Percentiles rank a stretch among this genome's conserved stretches.
phyloP scores from a whole-genome alignment of 305 asterid species.

The Fraxinus velutina region DNA sequence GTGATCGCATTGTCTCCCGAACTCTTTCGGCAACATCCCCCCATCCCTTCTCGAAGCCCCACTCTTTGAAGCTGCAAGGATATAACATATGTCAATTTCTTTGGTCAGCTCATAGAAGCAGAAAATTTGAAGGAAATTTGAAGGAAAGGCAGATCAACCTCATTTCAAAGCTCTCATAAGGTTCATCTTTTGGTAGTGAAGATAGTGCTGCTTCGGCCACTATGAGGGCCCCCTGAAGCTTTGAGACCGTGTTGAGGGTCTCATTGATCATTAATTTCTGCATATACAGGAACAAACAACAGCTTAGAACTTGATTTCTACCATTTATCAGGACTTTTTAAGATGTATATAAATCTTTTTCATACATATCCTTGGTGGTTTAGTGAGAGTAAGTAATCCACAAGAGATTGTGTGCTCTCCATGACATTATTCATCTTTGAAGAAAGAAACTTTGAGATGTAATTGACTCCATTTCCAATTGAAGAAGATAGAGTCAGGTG shows the following conservation, averaged over 20 bases:
- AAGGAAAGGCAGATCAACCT: constrained; percentile 39
- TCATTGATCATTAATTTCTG: constrained; percentile 86
- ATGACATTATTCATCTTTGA: constrained; percentile 48
- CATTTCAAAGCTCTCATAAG: constrained; percentile 67
- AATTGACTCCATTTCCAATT: constrained; percentile 68
- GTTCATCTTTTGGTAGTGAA: constrained; percentile 55
- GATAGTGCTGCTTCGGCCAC: constrained; percentile 69
- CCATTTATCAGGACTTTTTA: not conserved
- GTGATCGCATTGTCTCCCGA: constrained; percentile 62
- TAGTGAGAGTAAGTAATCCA: constrained; percentile 67
- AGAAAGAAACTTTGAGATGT: constrained; percentile 64
- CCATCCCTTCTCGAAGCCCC: constrained; percentile 97
- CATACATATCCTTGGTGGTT: constrained; percentile 78
- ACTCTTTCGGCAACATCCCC: constrained; percentile 81
- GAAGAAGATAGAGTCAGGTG: constrained; percentile 65
- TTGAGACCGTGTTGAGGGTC: constrained; percentile 54
- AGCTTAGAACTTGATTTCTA: not conserved
- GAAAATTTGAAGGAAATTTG: constrained; percentile 1
- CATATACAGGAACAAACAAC: constrained; percentile 18
- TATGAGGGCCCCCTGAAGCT: constrained; percentile 70
- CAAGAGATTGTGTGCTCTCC: constrained; percentile 55
- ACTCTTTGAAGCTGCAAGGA: constrained; percentile 63
- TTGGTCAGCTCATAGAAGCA: not conserved
- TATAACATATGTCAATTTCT: not conserved
- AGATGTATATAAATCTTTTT: not conserved